Evolutionary conservation across 805 yeast genomes (phyloP), one percentile per base, ranked within the genome.

Genomic region (Yarrowia divulgata): DNA sequence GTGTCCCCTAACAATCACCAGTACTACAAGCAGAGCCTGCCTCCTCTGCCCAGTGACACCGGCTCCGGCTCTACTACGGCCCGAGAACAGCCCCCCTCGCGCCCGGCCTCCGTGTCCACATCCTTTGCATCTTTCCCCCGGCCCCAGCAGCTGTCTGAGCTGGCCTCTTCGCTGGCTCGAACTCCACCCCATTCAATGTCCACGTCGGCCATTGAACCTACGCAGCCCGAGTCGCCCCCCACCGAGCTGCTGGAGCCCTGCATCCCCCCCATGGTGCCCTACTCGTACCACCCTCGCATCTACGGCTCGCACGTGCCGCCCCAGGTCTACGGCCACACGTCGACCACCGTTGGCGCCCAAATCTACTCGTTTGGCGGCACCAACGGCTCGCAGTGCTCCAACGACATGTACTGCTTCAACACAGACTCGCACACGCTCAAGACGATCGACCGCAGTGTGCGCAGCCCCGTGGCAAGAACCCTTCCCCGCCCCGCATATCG

Each of bases 341-440:
- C 73, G 57, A 63, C 71, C 1, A 64, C 69, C 13, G 69, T 73
- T 14, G 55, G 67, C 13, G 67, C 68, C 55, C 70, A 69, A 54
- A 60, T 74, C 23, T 73, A 54, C 67, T 69, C 73, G 14, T 73
- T 69, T 60, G 76, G 75, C 14, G 76, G 76, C 8, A 66, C 66
- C 46, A 72, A 69, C 37, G 71, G 63, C 35, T 5, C 34, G n/a
- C 8, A 19, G 39, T 46, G 55, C 55, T 6, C 43, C 14, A 49
- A 37, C 45, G 55, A 46, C 32, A 48, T 62, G 67, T 48, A 35
- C 54, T 37, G 43, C 18, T 62, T 62, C 55, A 39, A 62, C 46
- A 37, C 55, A n/a, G 67, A 62, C 35, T 34, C 67, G 0, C 67
- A 48, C 46, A 19, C 34, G 45, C 57, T 62, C 23, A 46, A 37